Percentiles rank a stretch among this genome's conserved stretches.
Conservation (phyloP, 805 yeast genomes). For the Candida pseudoglaebosa region DNA sequence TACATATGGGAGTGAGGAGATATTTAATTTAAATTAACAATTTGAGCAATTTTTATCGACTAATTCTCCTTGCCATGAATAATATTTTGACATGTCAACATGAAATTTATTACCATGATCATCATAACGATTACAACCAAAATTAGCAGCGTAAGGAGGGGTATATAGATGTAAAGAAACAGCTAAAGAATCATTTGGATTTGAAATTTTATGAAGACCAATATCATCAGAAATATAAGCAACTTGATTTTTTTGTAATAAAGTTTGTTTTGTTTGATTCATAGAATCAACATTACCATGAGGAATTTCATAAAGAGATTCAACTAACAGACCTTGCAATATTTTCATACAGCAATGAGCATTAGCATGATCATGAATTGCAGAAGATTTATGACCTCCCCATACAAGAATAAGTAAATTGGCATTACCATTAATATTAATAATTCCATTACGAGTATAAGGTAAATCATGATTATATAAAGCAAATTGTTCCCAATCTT, state of each 20-base stretch:
- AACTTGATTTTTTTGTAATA: constrained; percentile 40
- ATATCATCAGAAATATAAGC: constrained; percentile 63
- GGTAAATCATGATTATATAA: constrained; percentile 45
- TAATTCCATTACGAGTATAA: constrained; percentile 70
- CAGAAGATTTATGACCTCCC: constrained; percentile 62
- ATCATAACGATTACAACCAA: constrained; percentile 52
- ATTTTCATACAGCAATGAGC: constrained; percentile 77
- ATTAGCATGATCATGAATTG: constrained; percentile 71
- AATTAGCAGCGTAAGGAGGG: constrained; percentile 68
- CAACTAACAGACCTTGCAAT: constrained; percentile 54
- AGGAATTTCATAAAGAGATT: constrained; percentile 54
- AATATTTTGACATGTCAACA: constrained; percentile 56
- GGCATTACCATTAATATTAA: constrained; percentile 66
- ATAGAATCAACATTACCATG: constrained; percentile 21
- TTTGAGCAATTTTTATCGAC: constrained; percentile 21
- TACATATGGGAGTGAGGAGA: too few relatives aligned
- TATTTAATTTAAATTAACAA: too few relatives aligned
- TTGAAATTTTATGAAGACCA: constrained; percentile 63
- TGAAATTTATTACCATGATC: constrained; percentile 47
- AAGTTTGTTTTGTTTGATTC: constrained; percentile 23
- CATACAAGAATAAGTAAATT: constrained; percentile 65
- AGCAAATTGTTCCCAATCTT: constrained; percentile 60
- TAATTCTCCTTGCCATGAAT: constrained; percentile 56
- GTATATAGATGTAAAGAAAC: constrained; percentile 70
- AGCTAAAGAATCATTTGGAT: constrained; percentile 42